Conservation (phyloP, 257 asterid species). For the Ocimum tenuiflorum region DNA sequence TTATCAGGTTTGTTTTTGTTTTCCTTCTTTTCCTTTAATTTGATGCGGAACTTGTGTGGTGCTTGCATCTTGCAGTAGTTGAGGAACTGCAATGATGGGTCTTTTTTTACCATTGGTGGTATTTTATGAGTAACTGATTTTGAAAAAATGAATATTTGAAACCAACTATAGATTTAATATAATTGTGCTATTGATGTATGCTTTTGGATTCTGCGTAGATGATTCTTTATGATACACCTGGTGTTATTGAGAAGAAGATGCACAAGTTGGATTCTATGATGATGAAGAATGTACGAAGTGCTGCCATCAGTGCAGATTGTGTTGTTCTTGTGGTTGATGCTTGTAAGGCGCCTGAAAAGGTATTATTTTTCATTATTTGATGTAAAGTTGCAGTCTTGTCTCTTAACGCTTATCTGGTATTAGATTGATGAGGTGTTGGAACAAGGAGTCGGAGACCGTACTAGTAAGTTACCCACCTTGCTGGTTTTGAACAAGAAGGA, state of each 20-base stretch:
- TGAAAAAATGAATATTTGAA: neutral
- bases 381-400: neutral
- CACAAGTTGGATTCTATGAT: constrained; percentile 90
- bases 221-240: constrained; percentile 97
- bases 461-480: constrained; percentile 58
- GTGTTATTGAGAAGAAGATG: constrained; percentile 95
- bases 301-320: constrained; percentile 85
- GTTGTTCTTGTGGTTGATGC: constrained; percentile 88
- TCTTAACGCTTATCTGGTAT: constrained; percentile 4
- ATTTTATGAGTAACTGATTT: neutral
- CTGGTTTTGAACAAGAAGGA: constrained; percentile 92
- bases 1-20: constrained; percentile 56
- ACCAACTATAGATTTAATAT: neutral
- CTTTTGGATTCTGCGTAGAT: constrained; percentile 43
- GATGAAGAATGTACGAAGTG: constrained; percentile 94
- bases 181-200: neutral
- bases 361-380: constrained; percentile 15
- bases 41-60: neutral
- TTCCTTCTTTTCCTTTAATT: neutral
- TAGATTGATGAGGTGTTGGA: constrained; percentile 85
- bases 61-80: neutral
- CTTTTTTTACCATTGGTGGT: neutral
- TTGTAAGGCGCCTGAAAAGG: constrained; percentile 73
- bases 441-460: constrained; percentile 60
- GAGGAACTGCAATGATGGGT: neutral